Conservation (phyloP, 169 alveolate species). For the Plasmodium chabaudi region DNA sequence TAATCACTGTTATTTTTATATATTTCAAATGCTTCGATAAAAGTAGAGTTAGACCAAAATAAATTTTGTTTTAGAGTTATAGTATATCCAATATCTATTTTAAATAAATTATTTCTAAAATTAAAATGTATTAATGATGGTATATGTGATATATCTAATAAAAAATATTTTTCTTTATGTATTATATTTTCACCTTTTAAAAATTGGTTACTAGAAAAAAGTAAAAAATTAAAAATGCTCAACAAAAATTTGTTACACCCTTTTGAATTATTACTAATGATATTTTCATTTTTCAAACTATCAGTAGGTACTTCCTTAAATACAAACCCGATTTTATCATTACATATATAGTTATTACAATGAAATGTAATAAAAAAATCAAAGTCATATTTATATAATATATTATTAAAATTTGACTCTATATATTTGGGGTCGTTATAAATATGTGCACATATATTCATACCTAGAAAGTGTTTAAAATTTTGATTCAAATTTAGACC, state of each 20-base stretch:
- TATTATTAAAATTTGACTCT: conserved; percentile 34
- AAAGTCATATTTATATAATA: conserved; percentile 14
- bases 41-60: conserved; percentile 55
- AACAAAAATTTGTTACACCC: conserved; percentile 5
- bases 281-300: too few species aligned
- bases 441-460: conserved; percentile 36
- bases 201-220: conserved; percentile 42
- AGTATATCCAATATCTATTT: conserved; percentile 29
- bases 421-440: conserved; percentile 23
- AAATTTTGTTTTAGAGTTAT: conserved; percentile 60
- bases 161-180: conserved; percentile 33
- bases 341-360: conserved; percentile 1
- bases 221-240: conserved; percentile 14
- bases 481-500: conserved; percentile 24
- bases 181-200: conserved; percentile 33
- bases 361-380: conserved; percentile 55
- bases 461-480: conserved; percentile 19
- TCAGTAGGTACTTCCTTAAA: too few species aligned
- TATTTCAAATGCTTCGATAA: conserved; percentile 70
- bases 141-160: conserved; percentile 16
- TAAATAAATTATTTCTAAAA: conserved; percentile 18
- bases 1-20: conserved; percentile 71
- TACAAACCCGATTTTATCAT: conserved; percentile 27
- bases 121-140: conserved; percentile 51
- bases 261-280: neutral